These are phyloP conservation scores for Alternaria gansuensis DNA, from an alignment of 2,329 filamentous ascomycete species.

Conservation along the genomic window DNA sequence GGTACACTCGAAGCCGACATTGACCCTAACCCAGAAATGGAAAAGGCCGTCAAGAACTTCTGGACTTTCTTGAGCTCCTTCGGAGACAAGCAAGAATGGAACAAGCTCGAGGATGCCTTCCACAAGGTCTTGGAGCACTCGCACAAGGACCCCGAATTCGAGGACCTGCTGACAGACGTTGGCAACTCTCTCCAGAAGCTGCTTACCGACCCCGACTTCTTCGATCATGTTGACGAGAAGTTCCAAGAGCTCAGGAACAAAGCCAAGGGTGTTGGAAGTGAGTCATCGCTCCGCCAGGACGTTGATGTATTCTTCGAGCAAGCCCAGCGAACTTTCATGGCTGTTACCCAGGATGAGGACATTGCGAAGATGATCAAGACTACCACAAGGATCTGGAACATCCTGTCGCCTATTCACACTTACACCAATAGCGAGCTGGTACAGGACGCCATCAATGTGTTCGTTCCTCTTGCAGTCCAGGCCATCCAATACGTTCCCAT, in stretches of 20 bases:
- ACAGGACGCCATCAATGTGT: constrained; percentile 78
- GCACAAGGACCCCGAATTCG: constrained; percentile 81
- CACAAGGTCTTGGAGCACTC: constrained; percentile 76
- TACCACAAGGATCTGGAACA: constrained; percentile 70
- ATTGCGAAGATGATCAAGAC: constrained; percentile 74
- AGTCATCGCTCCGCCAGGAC: constrained; percentile 75
- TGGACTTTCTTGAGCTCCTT: constrained; percentile 84
- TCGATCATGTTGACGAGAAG: constrained; percentile 76
- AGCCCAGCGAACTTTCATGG: constrained; percentile 70
- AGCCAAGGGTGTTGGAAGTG: constrained; percentile 66
- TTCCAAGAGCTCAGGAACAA: constrained; percentile 67
- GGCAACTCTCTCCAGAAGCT: constrained; percentile 80
- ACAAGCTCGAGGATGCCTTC: constrained; percentile 74
- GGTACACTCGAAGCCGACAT: constrained; percentile 74
- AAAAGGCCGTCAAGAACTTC: constrained; percentile 78
- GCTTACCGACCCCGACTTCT: constrained; percentile 85
- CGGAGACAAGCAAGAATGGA: constrained; percentile 77
- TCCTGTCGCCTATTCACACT: constrained; percentile 72
- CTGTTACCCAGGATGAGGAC: constrained; percentile 75
- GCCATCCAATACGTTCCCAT: constrained; percentile 88
- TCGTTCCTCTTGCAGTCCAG: constrained; percentile 79
- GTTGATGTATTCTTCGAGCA: constrained; percentile 76
- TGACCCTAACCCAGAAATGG: constrained; percentile 75
- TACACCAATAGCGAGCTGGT: constrained; percentile 76
- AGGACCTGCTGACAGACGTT: constrained; percentile 76